Evolutionary conservation across 2,329 filamentous ascomycete genomes (phyloP), one percentile per base, ranked within the genome.

Genomic region (Cordyceps militaris): DNA sequence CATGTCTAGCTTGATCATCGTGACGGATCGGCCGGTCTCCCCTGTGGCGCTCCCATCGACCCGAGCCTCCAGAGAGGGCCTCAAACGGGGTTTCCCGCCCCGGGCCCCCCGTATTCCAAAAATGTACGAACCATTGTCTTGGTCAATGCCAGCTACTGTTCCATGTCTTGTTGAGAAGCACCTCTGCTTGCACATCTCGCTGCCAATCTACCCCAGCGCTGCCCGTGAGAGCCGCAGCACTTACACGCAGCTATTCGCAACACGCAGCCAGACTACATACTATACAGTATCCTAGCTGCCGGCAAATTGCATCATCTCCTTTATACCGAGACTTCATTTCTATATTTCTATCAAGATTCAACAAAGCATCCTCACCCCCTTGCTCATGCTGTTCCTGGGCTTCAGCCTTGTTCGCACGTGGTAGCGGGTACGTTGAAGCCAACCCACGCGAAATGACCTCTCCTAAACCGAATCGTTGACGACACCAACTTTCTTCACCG

Each of bases 1-100:
- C 32, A 28, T 48, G 23, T 38, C 34, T 9, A 23, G 11, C 10
- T 30, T 11, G 43, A 40, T 48, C 16, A 56, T 26, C 53, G 53
- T 19, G 26, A 48, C 9, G 24, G 42, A 28, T 26, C 42, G 21
- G 14, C 40, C 42, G 30, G 42, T 28, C 26, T 28, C 42, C 28
- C 52, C 42, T 49, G 44, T 56, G 54, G 54, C 54, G 46, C 34
- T 34, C 30, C 13, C 52, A 54, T 34, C n/a, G 42, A 21, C 52
- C 32, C 30, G 21, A 28, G 10, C 5, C 30, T 36, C 21, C 30
- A 47, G 8, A n/a, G 11, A 40, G 46, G n/a, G n/a, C 24, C 23
- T 23, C 9, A 43, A 50, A 57, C 54, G 54, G 38, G 32, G 44
- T 26, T 57, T 57, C 4, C 54, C 36, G 54, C 19, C 16, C 19